Percentiles rank a stretch among this genome's conserved stretches.
phyloP scores from a whole-genome alignment of 2,329 filamentous ascomycete genomes.

The Cytospora piceae region DNA sequence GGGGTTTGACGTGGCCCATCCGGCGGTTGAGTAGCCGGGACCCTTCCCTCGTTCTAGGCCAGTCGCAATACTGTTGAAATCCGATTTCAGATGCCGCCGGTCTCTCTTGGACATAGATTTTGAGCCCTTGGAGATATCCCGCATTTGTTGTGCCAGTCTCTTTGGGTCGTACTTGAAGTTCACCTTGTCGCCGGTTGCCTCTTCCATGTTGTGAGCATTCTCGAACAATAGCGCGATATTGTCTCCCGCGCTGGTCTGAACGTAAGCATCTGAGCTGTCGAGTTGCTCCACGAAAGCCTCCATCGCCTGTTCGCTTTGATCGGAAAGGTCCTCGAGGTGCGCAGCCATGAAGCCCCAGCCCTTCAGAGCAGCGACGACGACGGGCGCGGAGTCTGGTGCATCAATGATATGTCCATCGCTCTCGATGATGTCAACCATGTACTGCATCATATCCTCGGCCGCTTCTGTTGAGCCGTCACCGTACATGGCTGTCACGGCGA shows the following conservation, averaged over 20 bases:
- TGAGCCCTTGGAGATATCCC: slow-evolving; percentile 51
- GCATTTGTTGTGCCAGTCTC: slow-evolving; percentile 51
- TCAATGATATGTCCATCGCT: slow-evolving; percentile 76
- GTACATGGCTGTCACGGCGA: slow-evolving; percentile 74
- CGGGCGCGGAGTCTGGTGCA: slow-evolving; percentile 69
- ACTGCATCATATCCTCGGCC: slow-evolving; percentile 72
- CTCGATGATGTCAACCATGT: slow-evolving; percentile 75
- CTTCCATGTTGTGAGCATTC: slow-evolving; percentile 57
- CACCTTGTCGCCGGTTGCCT: slow-evolving; percentile 53
- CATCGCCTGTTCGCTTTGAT: slow-evolving; percentile 71
- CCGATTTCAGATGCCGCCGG: slow-evolving; percentile 52
- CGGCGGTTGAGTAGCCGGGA: slow-evolving; percentile 57
- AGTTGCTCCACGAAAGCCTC: slow-evolving; percentile 87
- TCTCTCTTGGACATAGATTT: slow-evolving; percentile 55
- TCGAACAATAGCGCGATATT: slow-evolving; percentile 86
- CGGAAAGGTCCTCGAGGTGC: slow-evolving; percentile 73
- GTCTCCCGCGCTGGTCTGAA: slow-evolving; percentile 77
- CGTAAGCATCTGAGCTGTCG: slow-evolving; percentile 70
- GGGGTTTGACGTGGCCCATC: slow-evolving; percentile 45
- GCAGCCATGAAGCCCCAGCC: slow-evolving; percentile 83
- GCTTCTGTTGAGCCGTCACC: slow-evolving; percentile 72
- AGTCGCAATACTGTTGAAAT: slow-evolving; percentile 56
- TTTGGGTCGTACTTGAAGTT: slow-evolving; percentile 57
- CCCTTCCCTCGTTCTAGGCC: slow-evolving; percentile 59
- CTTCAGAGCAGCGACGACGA: slow-evolving; percentile 75